phyloP scores from a whole-genome alignment of 2,329 filamentous ascomycete genomes.

The Periglandula ipomoeae region DNA sequence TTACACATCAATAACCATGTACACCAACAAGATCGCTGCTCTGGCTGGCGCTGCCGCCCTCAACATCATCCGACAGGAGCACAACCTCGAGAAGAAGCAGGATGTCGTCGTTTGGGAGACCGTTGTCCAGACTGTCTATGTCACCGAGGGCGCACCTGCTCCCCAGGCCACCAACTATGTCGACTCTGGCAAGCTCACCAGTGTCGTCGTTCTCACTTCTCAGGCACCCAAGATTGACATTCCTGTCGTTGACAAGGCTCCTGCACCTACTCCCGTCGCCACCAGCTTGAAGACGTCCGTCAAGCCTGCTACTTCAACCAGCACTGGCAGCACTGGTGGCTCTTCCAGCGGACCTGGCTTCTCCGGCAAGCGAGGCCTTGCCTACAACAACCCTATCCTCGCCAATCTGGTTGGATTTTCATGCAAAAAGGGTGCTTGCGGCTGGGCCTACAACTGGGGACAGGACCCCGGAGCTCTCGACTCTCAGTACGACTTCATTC shows the following conservation, averaged over 20 bases:
- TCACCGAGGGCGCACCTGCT: conserved; percentile 18
- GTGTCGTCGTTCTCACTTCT: not conserved
- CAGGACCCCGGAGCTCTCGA: conserved; percentile 33
- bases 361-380: conserved; percentile 53
- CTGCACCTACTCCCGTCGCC: conserved; percentile 13
- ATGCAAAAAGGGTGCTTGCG: conserved; percentile 29
- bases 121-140: conserved; percentile 29
- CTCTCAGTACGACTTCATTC: conserved; percentile 47
- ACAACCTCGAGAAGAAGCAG: conserved; percentile 25
- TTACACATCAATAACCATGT: conserved; percentile 25
- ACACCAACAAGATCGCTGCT: conserved; percentile 31
- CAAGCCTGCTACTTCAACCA: conserved; percentile 12
- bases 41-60: conserved; percentile 33
- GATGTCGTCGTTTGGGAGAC: conserved; percentile 31
- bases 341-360: conserved; percentile 11
- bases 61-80: conserved; percentile 32
- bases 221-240: conserved; percentile 6
- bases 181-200: not conserved
- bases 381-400: conserved; percentile 53
- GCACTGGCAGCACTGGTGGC: conserved; percentile 2
- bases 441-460: conserved; percentile 65
- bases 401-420: conserved; percentile 37
- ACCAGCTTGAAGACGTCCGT: conserved; percentile 18
- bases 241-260: not conserved
- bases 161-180: not conserved